Conservation (phyloP, 371 early-diverging fungal species). For the Haplosporangium sp. region DNA sequence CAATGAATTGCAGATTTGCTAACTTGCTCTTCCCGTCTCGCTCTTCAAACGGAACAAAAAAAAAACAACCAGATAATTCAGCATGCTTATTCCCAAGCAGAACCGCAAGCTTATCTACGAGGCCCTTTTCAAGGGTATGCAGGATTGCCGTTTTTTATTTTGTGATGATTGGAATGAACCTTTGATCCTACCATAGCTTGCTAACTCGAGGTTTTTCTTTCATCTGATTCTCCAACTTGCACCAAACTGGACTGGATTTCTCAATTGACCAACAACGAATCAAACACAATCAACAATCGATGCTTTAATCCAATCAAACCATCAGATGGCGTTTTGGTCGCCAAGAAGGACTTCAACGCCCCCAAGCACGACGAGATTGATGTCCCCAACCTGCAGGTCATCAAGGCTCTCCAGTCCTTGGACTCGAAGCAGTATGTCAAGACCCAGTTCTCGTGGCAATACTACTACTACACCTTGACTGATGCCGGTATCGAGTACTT, state of each 20-base stretch:
- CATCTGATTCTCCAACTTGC: background rate
- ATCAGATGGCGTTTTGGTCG: conserved; percentile 96
- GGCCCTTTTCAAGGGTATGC: conserved; percentile 87
- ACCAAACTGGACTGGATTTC: conserved; percentile 1
- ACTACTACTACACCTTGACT: conserved; percentile 99
- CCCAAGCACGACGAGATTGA: conserved; percentile 95
- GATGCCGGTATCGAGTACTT: conserved; percentile 98
- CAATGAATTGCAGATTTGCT: conserved; percentile 13
- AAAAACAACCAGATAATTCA: conserved; percentile 56
- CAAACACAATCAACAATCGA: conserved; percentile 6
- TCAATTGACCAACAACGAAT: background rate
- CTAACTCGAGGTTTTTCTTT: background rate
- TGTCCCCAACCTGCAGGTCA: conserved; percentile 98
- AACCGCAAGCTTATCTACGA: conserved; percentile 97
- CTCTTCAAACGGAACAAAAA: conserved; percentile 11
- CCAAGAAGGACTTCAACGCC: conserved; percentile 98
- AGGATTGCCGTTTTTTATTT: background rate
- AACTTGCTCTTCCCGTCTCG: conserved; percentile 8
- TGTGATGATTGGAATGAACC: conserved; percentile 25
- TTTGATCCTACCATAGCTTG: conserved; percentile 16
- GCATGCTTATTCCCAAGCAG: conserved; percentile 96
- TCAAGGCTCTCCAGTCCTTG: conserved; percentile 98
- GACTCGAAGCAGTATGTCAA: conserved; percentile 95
- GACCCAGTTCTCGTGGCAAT: conserved; percentile 99
- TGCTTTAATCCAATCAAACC: conserved; percentile 1